These are phyloP conservation scores for Gnomoniopsis smithogilvyi DNA, from an alignment of 2,329 filamentous ascomycete genomes.

Conservation along the genomic window DNA sequence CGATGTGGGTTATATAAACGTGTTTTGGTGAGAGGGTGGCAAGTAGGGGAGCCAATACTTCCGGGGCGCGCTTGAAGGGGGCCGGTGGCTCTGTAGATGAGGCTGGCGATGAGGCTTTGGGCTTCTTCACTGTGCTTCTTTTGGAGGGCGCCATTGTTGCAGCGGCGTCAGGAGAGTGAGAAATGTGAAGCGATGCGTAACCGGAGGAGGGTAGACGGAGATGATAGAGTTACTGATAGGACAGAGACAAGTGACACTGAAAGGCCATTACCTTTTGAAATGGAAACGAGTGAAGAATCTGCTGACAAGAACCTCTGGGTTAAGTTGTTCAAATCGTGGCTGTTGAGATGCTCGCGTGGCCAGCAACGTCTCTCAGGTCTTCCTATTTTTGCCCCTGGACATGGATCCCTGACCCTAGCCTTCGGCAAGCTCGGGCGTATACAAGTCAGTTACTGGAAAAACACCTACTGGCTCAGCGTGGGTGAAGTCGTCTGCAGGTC, in stretches of 20 bases:
- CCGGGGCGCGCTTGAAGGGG: constrained; percentile 67
- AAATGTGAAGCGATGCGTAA: background rate
- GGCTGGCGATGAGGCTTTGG: constrained; percentile 28
- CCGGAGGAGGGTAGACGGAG: background rate
- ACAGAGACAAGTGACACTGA: no score
- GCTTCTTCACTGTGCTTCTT: constrained; percentile 31
- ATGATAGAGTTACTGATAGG: no score
- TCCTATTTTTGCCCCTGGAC: constrained; percentile 1
- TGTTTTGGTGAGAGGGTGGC: constrained; percentile 62
- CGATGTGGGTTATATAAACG: constrained; percentile 83
- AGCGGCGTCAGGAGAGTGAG: constrained; percentile 1
- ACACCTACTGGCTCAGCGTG: no score
- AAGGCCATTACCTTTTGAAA: background rate
- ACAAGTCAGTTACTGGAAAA: background rate
- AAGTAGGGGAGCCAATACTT: constrained; percentile 63
- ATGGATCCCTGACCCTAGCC: background rate
- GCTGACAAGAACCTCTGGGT: no score
- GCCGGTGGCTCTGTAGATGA: constrained; percentile 39
- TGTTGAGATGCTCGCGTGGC: no score
- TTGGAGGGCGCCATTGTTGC: constrained; percentile 24
- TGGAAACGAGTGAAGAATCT: background rate
- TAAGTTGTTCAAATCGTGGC: no score
- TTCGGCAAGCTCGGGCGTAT: background rate
- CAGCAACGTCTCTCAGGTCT: background rate
- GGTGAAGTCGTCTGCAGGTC: background rate